These are phyloP conservation scores for Microascus cirrosus DNA, from an alignment of 2,329 filamentous ascomycete genomes.

Conservation along the genomic window DNA sequence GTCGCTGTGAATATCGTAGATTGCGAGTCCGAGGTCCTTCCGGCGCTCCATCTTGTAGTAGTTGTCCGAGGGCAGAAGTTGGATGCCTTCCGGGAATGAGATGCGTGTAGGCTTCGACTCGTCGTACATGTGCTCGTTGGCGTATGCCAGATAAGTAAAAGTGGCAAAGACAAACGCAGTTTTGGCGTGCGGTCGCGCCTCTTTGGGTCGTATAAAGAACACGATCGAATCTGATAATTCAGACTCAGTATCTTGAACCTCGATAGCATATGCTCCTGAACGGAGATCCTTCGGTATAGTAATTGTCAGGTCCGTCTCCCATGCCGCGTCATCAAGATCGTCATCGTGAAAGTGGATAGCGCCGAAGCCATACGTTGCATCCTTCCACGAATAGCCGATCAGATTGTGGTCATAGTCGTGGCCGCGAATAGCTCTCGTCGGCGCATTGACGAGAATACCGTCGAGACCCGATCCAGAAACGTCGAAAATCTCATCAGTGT, in stretches of 20 bases:
- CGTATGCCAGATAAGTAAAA: slow-evolving; percentile 24
- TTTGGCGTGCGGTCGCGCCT: slow-evolving; percentile 5
- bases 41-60: slow-evolving; percentile 13
- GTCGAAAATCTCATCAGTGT: slow-evolving; percentile 14
- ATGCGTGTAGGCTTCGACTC: slow-evolving; percentile 12
- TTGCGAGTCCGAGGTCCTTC: slow-evolving; percentile 21
- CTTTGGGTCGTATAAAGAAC: slow-evolving; percentile 19
- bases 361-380: slow-evolving; percentile 19
- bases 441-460: slow-evolving; percentile 19
- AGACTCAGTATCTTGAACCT: slow-evolving; percentile 10
- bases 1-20: slow-evolving; percentile 24
- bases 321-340: slow-evolving; percentile 22
- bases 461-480: slow-evolving; percentile 13
- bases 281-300: slow-evolving; percentile 10
- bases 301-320: slow-evolving; percentile 18
- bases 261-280: slow-evolving; percentile 17
- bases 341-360: slow-evolving; percentile 27
- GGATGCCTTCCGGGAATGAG: slow-evolving; percentile 12
- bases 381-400: slow-evolving; percentile 17
- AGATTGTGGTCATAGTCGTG: slow-evolving; percentile 17
- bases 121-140: slow-evolving; percentile 25
- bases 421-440: slow-evolving; percentile 19
- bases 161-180: slow-evolving; percentile 20
- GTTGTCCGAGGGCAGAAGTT: slow-evolving; percentile 7
- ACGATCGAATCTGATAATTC: slow-evolving; percentile 15